Conservation (phyloP, 352 stramenopile genomes). For the Aphanomyces stellatus region DNA sequence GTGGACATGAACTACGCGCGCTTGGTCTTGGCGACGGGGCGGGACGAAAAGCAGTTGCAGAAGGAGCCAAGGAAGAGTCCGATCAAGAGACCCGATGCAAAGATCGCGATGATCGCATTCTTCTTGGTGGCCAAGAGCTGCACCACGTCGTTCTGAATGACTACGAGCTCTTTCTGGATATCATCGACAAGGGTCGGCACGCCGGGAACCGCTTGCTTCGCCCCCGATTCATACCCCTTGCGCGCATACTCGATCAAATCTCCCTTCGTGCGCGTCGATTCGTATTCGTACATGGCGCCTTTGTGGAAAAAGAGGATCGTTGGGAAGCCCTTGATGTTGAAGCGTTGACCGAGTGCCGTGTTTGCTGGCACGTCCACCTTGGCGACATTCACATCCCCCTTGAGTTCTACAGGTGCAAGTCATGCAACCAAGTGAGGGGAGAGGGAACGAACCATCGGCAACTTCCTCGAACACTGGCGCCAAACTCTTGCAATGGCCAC, state of each 20-base stretch:
- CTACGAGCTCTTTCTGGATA: constrained; percentile 29
- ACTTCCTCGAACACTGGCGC: constrained; percentile 73
- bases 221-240: constrained; percentile 32
- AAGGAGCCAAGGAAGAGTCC: constrained; percentile 58
- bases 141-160: constrained; percentile 60
- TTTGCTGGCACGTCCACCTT: constrained; percentile 85
- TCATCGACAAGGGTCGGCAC: constrained; percentile 33
- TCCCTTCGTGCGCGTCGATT: constrained; percentile 42
- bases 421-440: constrained; percentile 16
- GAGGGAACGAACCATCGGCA: constrained; percentile 32
- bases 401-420: constrained; percentile 37
- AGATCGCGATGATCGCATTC: constrained; percentile 69
- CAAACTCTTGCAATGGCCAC: constrained; percentile 49
- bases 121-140: constrained; percentile 67
- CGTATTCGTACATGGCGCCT: constrained; percentile 71
- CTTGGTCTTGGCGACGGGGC: not conserved
- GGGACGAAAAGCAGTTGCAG: constrained; percentile 43
- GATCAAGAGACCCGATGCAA: constrained; percentile 52
- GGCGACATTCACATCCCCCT: constrained; percentile 82
- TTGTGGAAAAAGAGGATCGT: constrained; percentile 73
- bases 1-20: no score
- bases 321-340: constrained; percentile 70
- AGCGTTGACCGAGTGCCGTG: constrained; percentile 65
- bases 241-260: constrained; percentile 51
- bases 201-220: constrained; percentile 30